Evolutionary conservation across 192 early-diverging fungal genomes (phyloP).

Genomic region (Gigaspora rosea): DNA sequence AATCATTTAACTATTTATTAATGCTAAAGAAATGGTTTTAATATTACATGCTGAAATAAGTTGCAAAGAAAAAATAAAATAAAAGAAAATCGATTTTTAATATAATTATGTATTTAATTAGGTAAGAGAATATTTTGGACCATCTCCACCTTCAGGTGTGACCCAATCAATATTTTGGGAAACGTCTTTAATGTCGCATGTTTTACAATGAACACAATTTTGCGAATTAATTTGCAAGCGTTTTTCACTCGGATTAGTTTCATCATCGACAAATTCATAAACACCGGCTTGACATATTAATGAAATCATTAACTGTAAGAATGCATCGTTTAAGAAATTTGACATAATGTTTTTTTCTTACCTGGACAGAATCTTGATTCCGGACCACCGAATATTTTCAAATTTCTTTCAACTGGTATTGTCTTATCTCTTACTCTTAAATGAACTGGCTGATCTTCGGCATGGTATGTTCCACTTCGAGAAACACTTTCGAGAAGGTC

Average conservation of each 20-base stretch:
- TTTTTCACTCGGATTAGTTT: slow-evolving; percentile 83
- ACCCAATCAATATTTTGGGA: slow-evolving; percentile 99
- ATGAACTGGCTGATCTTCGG: slow-evolving; percentile 94
- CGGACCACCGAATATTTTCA: slow-evolving; percentile 87
- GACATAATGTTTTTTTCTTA: slow-evolving; percentile 31
- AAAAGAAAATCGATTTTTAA: too few species aligned
- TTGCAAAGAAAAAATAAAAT: too few species aligned
- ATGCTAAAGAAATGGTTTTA: too few species aligned
- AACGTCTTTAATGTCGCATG: slow-evolving; percentile 99
- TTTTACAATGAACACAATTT: slow-evolving; percentile 99
- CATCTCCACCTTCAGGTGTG: slow-evolving; percentile 66
- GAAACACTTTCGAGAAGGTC: slow-evolving; percentile 93
- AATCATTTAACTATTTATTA: too few species aligned
- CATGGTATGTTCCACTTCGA: slow-evolving; percentile 91
- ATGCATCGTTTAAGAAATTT: background rate
- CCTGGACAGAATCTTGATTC: slow-evolving; percentile 96
- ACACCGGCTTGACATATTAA: slow-evolving; percentile 70
- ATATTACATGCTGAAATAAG: too few species aligned
- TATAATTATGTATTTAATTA: slow-evolving; percentile 6
- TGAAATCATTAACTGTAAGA: slow-evolving; percentile 16
- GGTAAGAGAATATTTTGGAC: slow-evolving; percentile 43
- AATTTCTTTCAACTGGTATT: slow-evolving; percentile 81
- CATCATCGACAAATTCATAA: slow-evolving; percentile 97
- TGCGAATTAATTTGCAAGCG: slow-evolving; percentile 95
- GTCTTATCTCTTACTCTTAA: slow-evolving; percentile 75